Conservation (phyloP, 257 asterid genomes). For the Eucommia ulmoides region DNA sequence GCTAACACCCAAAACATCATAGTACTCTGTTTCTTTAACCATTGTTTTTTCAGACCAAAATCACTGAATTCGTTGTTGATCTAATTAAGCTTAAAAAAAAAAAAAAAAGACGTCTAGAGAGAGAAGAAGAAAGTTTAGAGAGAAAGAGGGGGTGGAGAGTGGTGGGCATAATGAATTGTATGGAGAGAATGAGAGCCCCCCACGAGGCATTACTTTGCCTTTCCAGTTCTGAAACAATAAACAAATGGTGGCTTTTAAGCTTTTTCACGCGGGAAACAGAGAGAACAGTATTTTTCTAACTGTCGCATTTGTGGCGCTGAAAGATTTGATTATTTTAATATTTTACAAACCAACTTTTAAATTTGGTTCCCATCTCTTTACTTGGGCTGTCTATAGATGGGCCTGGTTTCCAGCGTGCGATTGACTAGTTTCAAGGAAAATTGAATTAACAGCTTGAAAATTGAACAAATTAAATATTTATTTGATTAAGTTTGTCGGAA, state of each 20-base stretch:
- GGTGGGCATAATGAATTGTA: constrained; percentile 12
- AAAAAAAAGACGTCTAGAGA: constrained; percentile 18
- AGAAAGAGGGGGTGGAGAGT: constrained; percentile 2
- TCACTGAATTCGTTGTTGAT: neutral
- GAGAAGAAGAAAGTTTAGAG: constrained; percentile 4
- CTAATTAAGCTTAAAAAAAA: neutral
- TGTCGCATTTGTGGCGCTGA: constrained; percentile 57
- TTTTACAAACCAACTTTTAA: too few relatives aligned
- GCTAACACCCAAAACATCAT: constrained; percentile 59
- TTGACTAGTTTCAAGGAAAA: too few relatives aligned
- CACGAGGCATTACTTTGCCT: constrained; percentile 29
- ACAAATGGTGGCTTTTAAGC: constrained; percentile 25
- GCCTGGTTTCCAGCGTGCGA: too few relatives aligned
- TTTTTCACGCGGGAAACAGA: constrained; percentile 60
- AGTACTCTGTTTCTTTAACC: constrained; percentile 85
- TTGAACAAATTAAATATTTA: too few relatives aligned
- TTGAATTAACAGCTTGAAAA: too few relatives aligned
- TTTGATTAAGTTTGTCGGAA: too few relatives aligned
- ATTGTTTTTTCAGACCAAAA: constrained; percentile 14
- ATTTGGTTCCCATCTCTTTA: too few relatives aligned
- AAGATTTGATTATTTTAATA: too few relatives aligned
- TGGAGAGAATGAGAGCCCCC: constrained; percentile 11
- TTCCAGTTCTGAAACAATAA: constrained; percentile 41
- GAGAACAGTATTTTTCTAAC: constrained; percentile 62
- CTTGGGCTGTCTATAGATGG: too few relatives aligned